phyloP scores from a whole-genome alignment of 106 monocot species.

The Phalaenopsis aphrodite region DNA sequence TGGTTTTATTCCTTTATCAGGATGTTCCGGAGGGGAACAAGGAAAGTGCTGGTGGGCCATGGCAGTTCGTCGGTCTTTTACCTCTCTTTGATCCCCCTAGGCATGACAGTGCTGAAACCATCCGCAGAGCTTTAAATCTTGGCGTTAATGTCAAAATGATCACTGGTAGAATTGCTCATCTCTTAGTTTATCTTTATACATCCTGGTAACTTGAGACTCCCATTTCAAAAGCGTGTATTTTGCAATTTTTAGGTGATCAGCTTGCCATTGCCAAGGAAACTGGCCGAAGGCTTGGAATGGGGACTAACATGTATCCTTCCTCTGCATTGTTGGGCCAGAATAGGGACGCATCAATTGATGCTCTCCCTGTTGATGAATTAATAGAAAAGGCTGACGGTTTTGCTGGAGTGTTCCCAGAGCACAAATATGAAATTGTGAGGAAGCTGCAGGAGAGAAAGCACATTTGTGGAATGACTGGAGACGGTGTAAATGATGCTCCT shows the following conservation, averaged over 20 bases:
- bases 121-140: constrained; percentile 84
- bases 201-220: not conserved
- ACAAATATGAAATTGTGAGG: constrained; percentile 97
- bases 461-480: constrained; percentile 97
- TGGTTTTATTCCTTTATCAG: not conserved
- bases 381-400: constrained; percentile 66
- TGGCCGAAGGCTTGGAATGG: constrained; percentile 59
- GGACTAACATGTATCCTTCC: constrained; percentile 59
- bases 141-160: constrained; percentile 99
- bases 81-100: constrained; percentile 95
- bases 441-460: constrained; percentile 96
- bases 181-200: not conserved
- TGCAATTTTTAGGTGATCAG: constrained; percentile 36
- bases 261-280: constrained; percentile 65
- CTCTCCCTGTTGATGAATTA: constrained; percentile 78
- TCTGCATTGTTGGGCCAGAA: constrained; percentile 65
- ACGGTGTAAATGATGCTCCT: constrained; percentile 97
- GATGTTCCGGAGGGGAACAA: constrained; percentile 80
- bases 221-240: not conserved
- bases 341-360: constrained; percentile 69
- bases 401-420: constrained; percentile 59
- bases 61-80: constrained; percentile 88
- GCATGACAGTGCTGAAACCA: constrained; percentile 98
- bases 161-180: constrained; percentile 42
- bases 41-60: constrained; percentile 70